Conservation (phyloP, 331 rosid species). For the Pyrus hybrid region DNA sequence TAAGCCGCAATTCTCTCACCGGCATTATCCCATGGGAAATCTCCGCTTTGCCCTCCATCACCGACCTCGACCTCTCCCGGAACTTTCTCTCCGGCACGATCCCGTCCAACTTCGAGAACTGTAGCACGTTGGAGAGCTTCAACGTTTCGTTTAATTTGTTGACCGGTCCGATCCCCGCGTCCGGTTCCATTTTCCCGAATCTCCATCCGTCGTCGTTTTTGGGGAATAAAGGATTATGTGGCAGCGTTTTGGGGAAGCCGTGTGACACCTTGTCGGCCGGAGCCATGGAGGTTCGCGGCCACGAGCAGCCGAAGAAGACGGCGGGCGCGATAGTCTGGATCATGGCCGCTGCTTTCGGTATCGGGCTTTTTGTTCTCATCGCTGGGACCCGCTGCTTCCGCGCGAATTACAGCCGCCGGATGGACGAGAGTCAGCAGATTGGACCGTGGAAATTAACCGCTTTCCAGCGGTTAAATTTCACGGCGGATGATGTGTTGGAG, state of each 20-base stretch:
- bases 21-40: slow-evolving; percentile 91
- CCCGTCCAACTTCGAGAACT: slow-evolving; percentile 71
- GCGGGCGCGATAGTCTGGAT: slow-evolving; percentile 86
- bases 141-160: slow-evolving; percentile 64
- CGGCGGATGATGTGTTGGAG: slow-evolving; percentile 81
- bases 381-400: slow-evolving; percentile 87
- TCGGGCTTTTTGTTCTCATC: slow-evolving; percentile 62
- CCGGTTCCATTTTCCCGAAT: slow-evolving; percentile 50
- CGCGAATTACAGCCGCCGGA: slow-evolving; percentile 45
- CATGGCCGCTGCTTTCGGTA: slow-evolving; percentile 78
- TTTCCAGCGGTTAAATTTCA: slow-evolving; percentile 78
- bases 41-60: slow-evolving; percentile 65
- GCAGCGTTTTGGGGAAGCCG: slow-evolving; percentile 47
- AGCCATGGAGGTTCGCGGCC: slow-evolving; percentile 19
- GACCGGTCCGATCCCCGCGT: slow-evolving; percentile 69
- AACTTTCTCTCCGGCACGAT: slow-evolving; percentile 78
- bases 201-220: slow-evolving; percentile 66
- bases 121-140: slow-evolving; percentile 62
- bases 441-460: slow-evolving; percentile 92
- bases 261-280: slow-evolving; percentile 34
- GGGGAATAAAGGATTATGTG: slow-evolving; percentile 81
- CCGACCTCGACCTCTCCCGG: slow-evolving; percentile 70
- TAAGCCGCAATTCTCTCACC: slow-evolving; percentile 57
- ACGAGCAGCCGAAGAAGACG: slow-evolving; percentile 48
- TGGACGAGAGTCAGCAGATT: slow-evolving; percentile 26